Conservation (phyloP, 164 flowering plant species). For the Annona cherimola region DNA sequence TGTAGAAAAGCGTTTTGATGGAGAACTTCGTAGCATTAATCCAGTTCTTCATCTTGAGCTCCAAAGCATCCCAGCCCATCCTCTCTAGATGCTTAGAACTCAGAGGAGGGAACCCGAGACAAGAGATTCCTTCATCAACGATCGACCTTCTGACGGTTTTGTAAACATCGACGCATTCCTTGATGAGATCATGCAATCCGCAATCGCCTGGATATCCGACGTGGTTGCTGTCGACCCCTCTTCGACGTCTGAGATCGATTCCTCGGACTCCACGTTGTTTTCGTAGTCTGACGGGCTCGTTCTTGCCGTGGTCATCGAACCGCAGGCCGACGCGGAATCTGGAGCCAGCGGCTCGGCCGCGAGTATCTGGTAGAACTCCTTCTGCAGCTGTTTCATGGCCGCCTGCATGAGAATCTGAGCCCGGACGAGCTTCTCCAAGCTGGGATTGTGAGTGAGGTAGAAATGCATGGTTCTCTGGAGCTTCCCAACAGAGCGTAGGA, state of each 20-base stretch:
- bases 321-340: slow-evolving; percentile 30
- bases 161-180: slow-evolving; percentile 53
- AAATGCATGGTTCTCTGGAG: slow-evolving; percentile 63
- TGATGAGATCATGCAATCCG: slow-evolving; percentile 64
- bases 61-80: slow-evolving; percentile 56
- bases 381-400: slow-evolving; percentile 62
- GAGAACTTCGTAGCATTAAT: slow-evolving; percentile 45
- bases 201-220: slow-evolving; percentile 47
- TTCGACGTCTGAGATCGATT: slow-evolving; percentile 32
- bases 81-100: slow-evolving; percentile 30
- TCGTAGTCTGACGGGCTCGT: slow-evolving; percentile 10
- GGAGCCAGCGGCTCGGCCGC: slow-evolving; percentile 54
- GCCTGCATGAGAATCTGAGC: slow-evolving; percentile 54
- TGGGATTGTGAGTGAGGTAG: slow-evolving; percentile 21
- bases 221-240: slow-evolving; percentile 31
- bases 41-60: slow-evolving; percentile 58
- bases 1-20: slow-evolving; percentile 46
- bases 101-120: slow-evolving; percentile 39
- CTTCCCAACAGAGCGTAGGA: slow-evolving; percentile 36
- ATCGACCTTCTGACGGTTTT: slow-evolving; percentile 52
- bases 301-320: slow-evolving; percentile 38
- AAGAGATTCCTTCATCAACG: slow-evolving; percentile 56
- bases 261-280: slow-evolving; percentile 17
- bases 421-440: slow-evolving; percentile 22
- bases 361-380: slow-evolving; percentile 64